A percentile compares a stretch with the other conserved stretches of the same genome.
phyloP scores from a whole-genome alignment of 2,329 filamentous ascomycete species.

The Fonsecaea monophora region DNA sequence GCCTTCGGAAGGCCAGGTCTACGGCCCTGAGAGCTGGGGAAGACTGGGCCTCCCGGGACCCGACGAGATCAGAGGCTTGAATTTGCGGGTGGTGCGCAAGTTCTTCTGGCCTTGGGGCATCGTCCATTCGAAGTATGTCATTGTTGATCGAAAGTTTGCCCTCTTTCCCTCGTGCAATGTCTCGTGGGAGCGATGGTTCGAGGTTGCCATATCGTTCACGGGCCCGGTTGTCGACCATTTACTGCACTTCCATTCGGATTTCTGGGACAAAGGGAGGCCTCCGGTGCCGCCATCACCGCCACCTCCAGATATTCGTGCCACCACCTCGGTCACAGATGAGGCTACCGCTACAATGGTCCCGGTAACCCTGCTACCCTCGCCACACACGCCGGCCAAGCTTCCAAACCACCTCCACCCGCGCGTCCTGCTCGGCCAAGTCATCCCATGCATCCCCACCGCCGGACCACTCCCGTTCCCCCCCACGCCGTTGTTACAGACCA shows the following conservation, averaged over 20 bases:
- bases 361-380: constrained; percentile 44
- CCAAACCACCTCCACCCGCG: constrained; percentile 77
- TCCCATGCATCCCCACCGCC: constrained; percentile 48
- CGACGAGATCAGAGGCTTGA: constrained; percentile 63
- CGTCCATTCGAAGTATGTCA: constrained; percentile 85
- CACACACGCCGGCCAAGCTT: constrained; percentile 65
- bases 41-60: constrained; percentile 69
- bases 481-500: constrained; percentile 71
- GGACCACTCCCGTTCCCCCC: constrained; percentile 54
- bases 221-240: constrained; percentile 69
- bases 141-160: constrained; percentile 71
- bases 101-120: constrained; percentile 83
- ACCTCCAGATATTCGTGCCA: neutral
- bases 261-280: constrained; percentile 63
- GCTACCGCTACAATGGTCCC: neutral
- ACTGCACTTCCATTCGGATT: constrained; percentile 68
- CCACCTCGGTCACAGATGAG: neutral
- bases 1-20: constrained; percentile 67
- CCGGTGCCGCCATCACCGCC: neutral
- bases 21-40: constrained; percentile 66
- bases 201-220: constrained; percentile 72
- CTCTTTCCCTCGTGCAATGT: constrained; percentile 83
- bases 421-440: constrained; percentile 64
- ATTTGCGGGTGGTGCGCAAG: constrained; percentile 75
- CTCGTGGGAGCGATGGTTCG: constrained; percentile 87